Evolutionary conservation across 805 yeast genomes (phyloP).

Genomic region (Teunomyces lycoperdinae): DNA sequence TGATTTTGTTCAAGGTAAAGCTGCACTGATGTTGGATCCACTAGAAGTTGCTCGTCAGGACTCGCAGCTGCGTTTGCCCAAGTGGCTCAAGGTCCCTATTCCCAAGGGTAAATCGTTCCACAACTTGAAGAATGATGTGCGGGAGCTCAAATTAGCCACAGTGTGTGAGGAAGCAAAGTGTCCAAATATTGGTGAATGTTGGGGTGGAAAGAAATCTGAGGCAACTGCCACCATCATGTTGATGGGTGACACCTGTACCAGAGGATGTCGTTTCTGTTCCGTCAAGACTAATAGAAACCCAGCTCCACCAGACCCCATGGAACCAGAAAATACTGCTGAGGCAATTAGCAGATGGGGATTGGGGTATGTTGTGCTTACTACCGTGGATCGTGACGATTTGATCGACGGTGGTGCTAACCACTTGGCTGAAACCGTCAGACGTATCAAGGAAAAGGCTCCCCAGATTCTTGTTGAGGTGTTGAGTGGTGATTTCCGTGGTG

Average conservation of each 20-base stretch:
- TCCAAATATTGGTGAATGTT: constrained; percentile 99
- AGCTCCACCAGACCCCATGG: constrained; percentile 86
- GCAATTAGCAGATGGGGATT: constrained; percentile 97
- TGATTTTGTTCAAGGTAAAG: constrained; percentile 83
- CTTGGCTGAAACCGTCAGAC: constrained; percentile 79
- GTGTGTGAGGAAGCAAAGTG: constrained; percentile 99
- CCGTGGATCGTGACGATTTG: constrained; percentile 96
- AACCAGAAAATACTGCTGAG: constrained; percentile 96
- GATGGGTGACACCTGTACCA: constrained; percentile 96
- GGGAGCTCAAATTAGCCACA: constrained; percentile 85
- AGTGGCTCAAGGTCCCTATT: constrained; percentile 93
- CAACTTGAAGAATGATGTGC: constrained; percentile 77
- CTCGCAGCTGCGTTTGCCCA: constrained; percentile 72
- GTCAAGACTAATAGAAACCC: constrained; percentile 92
- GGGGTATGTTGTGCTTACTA: constrained; percentile 95
- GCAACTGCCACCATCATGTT: constrained; percentile 98
- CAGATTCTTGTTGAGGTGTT: constrained; percentile 89
- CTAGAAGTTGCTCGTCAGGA: constrained; percentile 69
- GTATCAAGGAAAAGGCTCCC: constrained; percentile 84
- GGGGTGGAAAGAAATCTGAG: constrained; percentile 95
- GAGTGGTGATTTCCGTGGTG: constrained; percentile 95
- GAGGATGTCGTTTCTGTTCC: constrained; percentile 98
- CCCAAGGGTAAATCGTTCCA: constrained; percentile 91
- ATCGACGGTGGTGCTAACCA: constrained; percentile 92
- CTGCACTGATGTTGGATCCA: constrained; percentile 72